Conservation (phyloP, 352 stramenopile species). For the Phytophthora idaei region DNA sequence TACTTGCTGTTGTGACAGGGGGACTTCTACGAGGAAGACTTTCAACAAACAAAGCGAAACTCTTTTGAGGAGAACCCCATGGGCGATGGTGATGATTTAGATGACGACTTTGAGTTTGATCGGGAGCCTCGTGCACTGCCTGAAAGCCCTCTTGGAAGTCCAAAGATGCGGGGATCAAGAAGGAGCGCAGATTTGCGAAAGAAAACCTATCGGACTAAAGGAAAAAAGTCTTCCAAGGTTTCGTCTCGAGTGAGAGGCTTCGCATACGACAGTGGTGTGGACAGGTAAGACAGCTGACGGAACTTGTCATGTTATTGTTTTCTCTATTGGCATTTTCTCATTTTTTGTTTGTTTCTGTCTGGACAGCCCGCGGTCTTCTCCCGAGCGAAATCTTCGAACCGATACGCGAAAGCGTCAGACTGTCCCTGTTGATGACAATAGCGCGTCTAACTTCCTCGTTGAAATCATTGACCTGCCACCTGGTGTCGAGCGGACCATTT, state of each 20-base stretch:
- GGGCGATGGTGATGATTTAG: conserved; percentile 77
- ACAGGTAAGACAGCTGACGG: conserved; percentile 57
- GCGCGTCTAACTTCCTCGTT: conserved; percentile 86
- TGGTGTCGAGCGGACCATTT: conserved; percentile 87
- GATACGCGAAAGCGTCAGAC: conserved; percentile 53
- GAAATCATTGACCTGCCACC: conserved; percentile 88
- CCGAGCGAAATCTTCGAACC: conserved; percentile 60
- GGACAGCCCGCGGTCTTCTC: conserved; percentile 77
- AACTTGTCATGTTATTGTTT: conserved; percentile 2
- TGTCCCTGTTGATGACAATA: conserved; percentile 60
- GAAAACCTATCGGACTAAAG: conserved; percentile 56
- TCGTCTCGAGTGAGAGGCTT: conserved; percentile 63
- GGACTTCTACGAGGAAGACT: conserved; percentile 84
- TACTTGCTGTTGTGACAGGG: conserved; percentile 32
- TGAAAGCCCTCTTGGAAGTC: conserved; percentile 60
- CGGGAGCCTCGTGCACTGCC: conserved; percentile 54
- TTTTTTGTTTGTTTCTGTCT: conserved; percentile 12
- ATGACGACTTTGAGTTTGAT: conserved; percentile 92
- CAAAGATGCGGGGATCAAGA: conserved; percentile 51
- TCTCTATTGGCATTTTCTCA: neutral
- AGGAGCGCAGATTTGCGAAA: conserved; percentile 48
- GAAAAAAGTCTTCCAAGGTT: conserved; percentile 53
- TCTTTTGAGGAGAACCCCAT: conserved; percentile 83
- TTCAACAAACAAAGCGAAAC: conserved; percentile 60
- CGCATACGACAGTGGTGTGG: conserved; percentile 75